Conservation (phyloP, 768 basidiomycete genomes). For the Kwoniella europaea region DNA sequence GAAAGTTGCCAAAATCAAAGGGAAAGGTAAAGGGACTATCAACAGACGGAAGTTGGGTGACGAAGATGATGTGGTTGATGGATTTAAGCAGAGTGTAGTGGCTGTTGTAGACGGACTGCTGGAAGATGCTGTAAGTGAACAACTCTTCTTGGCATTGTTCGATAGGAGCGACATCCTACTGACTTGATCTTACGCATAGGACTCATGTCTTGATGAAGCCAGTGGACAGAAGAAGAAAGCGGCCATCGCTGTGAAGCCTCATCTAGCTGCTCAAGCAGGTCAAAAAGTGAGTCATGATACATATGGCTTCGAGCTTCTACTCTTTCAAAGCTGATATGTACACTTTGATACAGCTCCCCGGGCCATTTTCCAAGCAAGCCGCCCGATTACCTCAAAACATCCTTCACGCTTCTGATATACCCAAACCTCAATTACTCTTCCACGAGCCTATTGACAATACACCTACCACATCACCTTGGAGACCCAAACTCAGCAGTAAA, state of each 20-base stretch:
- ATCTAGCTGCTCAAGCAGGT: conserved; percentile 28
- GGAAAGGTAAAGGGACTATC: too few species aligned
- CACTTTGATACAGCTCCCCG: conserved; percentile 26
- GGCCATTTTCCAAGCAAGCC: conserved; percentile 33
- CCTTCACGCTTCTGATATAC: conserved; percentile 74
- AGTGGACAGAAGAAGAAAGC: conserved; percentile 69
- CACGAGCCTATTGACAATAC: conserved; percentile 67
- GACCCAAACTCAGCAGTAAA: conserved; percentile 73
- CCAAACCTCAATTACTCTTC: conserved; percentile 83
- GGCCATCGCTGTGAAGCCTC: conserved; percentile 38
- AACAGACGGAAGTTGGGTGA: conserved; percentile 66
- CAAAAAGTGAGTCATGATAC: conserved; percentile 27
- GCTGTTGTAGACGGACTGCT: conserved; percentile 82
- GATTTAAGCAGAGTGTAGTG: conserved; percentile 76
- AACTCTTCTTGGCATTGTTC: background rate
- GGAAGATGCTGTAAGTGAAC: conserved; percentile 73
- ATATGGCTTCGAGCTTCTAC: conserved; percentile 35
- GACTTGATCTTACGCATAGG: conserved; percentile 57
- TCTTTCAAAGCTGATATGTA: background rate
- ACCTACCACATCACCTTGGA: conserved; percentile 66
- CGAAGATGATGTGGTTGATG: conserved; percentile 83
- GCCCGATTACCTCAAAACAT: conserved; percentile 54
- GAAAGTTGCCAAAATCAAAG: background rate
- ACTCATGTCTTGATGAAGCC: conserved; percentile 79
- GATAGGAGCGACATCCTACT: too few species aligned